Conservation (phyloP, 1,139 yeast genomes). For the Hansenula sp. region DNA sequence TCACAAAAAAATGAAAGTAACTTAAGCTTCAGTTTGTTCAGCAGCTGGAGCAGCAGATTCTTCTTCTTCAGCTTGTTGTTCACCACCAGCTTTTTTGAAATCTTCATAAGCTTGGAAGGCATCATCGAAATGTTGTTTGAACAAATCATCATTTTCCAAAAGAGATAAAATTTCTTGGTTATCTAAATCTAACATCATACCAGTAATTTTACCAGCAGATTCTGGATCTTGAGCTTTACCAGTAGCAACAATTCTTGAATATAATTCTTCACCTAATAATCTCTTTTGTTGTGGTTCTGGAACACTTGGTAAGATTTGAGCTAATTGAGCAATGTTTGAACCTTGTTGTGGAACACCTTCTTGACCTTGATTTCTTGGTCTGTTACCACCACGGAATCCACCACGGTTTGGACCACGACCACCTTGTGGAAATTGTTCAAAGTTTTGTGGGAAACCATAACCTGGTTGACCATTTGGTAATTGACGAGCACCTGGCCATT, state of each 20-base stretch:
- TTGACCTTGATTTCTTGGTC: slow-evolving; percentile 20
- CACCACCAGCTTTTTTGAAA: slow-evolving; percentile 46
- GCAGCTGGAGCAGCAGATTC: slow-evolving; percentile 5
- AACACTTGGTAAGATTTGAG: slow-evolving; percentile 54
- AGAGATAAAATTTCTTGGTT: slow-evolving; percentile 86
- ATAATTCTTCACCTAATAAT: slow-evolving; percentile 95
- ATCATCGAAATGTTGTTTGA: slow-evolving; percentile 90
- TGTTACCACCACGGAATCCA: slow-evolving; percentile 16
- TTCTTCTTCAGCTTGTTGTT: slow-evolving; percentile 13
- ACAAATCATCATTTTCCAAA: slow-evolving; percentile 84
- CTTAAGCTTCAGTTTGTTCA: slow-evolving; percentile 7
- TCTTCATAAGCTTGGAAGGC: slow-evolving; percentile 92
- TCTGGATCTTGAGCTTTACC: slow-evolving; percentile 85
- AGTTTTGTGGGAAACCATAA: slow-evolving; percentile 76
- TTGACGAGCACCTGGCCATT: slow-evolving; percentile 54
- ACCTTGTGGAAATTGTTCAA: slow-evolving; percentile 26
- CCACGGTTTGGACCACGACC: slow-evolving; percentile 27
- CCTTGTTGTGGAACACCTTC: background rate
- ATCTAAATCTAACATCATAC: slow-evolving; percentile 97
- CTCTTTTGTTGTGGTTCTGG: slow-evolving; percentile 93
- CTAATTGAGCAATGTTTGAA: slow-evolving; percentile 19
- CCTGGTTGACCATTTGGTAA: slow-evolving; percentile 84
- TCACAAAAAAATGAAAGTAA: background rate
- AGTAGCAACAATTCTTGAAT: slow-evolving; percentile 88
- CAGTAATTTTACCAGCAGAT: slow-evolving; percentile 98